A percentile compares a stretch with the other conserved stretches of the same genome.
These are phyloP conservation scores for Xylariaceae sp. DNA, from an alignment of 2,329 filamentous ascomycete genomes.

Conservation along the genomic window DNA sequence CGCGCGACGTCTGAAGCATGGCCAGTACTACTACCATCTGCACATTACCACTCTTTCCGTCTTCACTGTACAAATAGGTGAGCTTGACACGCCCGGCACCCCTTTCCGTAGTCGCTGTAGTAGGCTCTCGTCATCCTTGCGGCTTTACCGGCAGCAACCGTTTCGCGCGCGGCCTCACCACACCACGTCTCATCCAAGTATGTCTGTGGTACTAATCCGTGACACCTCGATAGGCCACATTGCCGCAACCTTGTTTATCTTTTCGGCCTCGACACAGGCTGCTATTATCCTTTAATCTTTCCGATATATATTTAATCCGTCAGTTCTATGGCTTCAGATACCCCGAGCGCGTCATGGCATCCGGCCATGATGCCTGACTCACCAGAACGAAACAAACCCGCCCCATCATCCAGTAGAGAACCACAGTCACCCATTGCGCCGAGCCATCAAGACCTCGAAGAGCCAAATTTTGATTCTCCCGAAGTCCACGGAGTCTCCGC, in stretches of 20 bases:
- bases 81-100: constrained; percentile 15
- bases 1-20: constrained; percentile 19
- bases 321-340: constrained; percentile 40
- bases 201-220: too few species aligned
- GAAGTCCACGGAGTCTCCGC: constrained; percentile 11
- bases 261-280: constrained; percentile 3
- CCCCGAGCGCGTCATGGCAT: constrained; percentile 45
- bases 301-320: constrained; percentile 20
- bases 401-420: background rate
- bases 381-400: constrained; percentile 13
- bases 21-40: constrained; percentile 20
- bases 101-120: background rate
- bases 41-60: constrained; percentile 11
- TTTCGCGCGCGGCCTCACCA: constrained; percentile 1
- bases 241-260: too few species aligned
- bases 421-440: constrained; percentile 6
- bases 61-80: constrained; percentile 29
- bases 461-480: constrained; percentile 7
- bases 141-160: background rate
- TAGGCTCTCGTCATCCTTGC: constrained; percentile 11
- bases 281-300: constrained; percentile 20
- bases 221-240: too few species aligned
- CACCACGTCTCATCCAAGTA: too few species aligned
- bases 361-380: constrained; percentile 49
- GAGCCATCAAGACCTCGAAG: constrained; percentile 1